Evolutionary conservation across 768 basidiomycete species (phyloP).

Genomic region (Termitomyces sp.): DNA sequence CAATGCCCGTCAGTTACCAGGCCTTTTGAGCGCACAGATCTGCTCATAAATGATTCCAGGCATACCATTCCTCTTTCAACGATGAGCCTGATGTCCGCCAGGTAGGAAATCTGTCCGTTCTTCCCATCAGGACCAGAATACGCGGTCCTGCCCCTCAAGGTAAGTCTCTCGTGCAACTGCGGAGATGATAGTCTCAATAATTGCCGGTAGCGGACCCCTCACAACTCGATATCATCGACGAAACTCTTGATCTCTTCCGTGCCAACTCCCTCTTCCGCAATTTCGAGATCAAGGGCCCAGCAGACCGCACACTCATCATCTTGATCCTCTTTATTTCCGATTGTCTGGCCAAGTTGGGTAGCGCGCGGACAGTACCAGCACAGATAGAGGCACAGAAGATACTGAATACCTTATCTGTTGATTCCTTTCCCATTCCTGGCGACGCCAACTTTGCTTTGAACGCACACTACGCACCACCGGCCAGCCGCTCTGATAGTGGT

Average conservation of each 20-base stretch:
- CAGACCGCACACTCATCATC: constrained; percentile 93
- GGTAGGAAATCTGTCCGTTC: constrained; percentile 84
- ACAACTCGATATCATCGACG: constrained; percentile 87
- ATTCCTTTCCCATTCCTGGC: constrained; percentile 90
- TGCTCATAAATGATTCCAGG: constrained; percentile 39
- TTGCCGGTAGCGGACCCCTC: constrained; percentile 61
- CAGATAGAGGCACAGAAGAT: constrained; percentile 84
- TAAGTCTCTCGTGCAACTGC: constrained; percentile 24
- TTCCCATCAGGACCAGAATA: constrained; percentile 88
- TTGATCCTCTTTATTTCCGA: constrained; percentile 98
- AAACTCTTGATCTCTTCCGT: constrained; percentile 93
- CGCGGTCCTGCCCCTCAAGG: constrained; percentile 88
- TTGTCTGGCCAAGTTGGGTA: constrained; percentile 87
- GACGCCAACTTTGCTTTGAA: constrained; percentile 95
- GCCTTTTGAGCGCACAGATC: neutral
- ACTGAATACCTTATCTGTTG: constrained; percentile 89
- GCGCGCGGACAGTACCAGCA: constrained; percentile 56
- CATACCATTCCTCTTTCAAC: constrained; percentile 94
- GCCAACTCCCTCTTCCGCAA: constrained; percentile 99
- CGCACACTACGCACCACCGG: constrained; percentile 81
- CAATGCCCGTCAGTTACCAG: constrained; percentile 47
- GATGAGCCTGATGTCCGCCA: constrained; percentile 75
- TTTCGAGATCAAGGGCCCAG: constrained; percentile 98
- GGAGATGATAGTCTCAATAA: constrained; percentile 10
- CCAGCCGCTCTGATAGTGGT: constrained; percentile 79